phyloP scores from a whole-genome alignment of 495 filamentous ascomycete species.

The Lepidopterella palustris region DNA sequence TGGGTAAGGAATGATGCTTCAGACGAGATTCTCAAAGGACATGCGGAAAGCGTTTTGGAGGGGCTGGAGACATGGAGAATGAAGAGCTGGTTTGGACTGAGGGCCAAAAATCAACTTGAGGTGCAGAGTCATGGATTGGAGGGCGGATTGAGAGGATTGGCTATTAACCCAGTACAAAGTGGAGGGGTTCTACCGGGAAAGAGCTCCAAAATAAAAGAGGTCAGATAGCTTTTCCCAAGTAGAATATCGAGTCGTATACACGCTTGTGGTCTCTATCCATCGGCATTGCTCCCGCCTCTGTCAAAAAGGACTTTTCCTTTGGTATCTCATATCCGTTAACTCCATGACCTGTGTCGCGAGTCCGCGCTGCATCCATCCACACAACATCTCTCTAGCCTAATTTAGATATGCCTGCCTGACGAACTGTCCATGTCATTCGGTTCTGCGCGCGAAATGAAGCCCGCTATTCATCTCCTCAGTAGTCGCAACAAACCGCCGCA shows the following conservation, averaged over 20 bases:
- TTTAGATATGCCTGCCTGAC: not conserved
- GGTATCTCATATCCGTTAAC: not conserved
- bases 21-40: conserved; percentile 66
- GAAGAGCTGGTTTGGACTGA: conserved; percentile 45
- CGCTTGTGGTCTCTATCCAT: too few relatives aligned
- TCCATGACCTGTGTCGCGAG: not conserved
- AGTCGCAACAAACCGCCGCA: too few relatives aligned
- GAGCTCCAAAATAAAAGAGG: conserved; percentile 46
- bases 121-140: conserved; percentile 26
- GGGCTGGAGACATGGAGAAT: conserved; percentile 65
- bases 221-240: conserved; percentile 45
- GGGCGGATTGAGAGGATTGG: conserved; percentile 35
- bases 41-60: conserved; percentile 64
- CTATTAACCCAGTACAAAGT: conserved; percentile 10
- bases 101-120: conserved; percentile 32
- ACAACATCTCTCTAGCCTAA: not conserved
- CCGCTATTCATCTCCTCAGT: too few relatives aligned
- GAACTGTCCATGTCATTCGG: too few relatives aligned
- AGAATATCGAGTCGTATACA: too few relatives aligned
- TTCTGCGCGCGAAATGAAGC: too few relatives aligned
- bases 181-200: not conserved
- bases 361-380: not conserved
- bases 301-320: not conserved
- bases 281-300: not conserved
- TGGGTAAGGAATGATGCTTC: conserved; percentile 63